A percentile compares a stretch with the other conserved stretches of the same genome.
phyloP scores from a whole-genome alignment of 2,329 filamentous ascomycete species.

The Coniochaeta sp. region DNA sequence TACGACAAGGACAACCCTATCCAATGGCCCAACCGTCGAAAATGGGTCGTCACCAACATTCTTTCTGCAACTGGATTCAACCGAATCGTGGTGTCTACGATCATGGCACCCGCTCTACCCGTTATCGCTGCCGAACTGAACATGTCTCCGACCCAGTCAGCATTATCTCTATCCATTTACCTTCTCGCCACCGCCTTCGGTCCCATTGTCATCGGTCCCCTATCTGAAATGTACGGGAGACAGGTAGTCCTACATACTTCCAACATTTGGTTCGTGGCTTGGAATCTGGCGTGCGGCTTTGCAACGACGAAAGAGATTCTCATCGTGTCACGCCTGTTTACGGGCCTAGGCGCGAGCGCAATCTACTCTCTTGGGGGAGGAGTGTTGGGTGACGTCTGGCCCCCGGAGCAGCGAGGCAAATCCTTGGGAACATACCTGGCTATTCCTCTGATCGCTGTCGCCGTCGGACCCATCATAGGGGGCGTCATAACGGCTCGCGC shows the following conservation, averaged over 20 bases:
- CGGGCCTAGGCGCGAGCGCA: conserved; percentile 38
- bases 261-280: conserved; percentile 41
- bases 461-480: conserved; percentile 30
- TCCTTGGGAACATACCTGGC: conserved; percentile 28
- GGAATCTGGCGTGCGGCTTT: conserved; percentile 38
- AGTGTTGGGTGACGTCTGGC: conserved; percentile 38
- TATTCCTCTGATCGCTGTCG: conserved; percentile 30
- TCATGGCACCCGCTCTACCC: conserved; percentile 42
- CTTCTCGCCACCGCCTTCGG: conserved; percentile 34
- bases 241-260: conserved; percentile 30
- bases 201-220: conserved; percentile 31
- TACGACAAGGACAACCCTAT: conserved; percentile 27
- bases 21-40: conserved; percentile 29
- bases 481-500: conserved; percentile 27
- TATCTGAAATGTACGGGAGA: conserved; percentile 42
- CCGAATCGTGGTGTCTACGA: conserved; percentile 42
- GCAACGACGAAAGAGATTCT: conserved; percentile 28
- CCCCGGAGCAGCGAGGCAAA: conserved; percentile 33
- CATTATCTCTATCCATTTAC: conserved; percentile 37
- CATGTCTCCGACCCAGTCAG: conserved; percentile 38
- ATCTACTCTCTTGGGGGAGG: conserved; percentile 37
- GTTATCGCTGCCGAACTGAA: conserved; percentile 41
- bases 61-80: conserved; percentile 42
- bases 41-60: conserved; percentile 41
- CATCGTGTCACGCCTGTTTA: conserved; percentile 35